Conservation (phyloP, 1,284 basidiomycete species). For the Papiliotrema terrestris region DNA sequence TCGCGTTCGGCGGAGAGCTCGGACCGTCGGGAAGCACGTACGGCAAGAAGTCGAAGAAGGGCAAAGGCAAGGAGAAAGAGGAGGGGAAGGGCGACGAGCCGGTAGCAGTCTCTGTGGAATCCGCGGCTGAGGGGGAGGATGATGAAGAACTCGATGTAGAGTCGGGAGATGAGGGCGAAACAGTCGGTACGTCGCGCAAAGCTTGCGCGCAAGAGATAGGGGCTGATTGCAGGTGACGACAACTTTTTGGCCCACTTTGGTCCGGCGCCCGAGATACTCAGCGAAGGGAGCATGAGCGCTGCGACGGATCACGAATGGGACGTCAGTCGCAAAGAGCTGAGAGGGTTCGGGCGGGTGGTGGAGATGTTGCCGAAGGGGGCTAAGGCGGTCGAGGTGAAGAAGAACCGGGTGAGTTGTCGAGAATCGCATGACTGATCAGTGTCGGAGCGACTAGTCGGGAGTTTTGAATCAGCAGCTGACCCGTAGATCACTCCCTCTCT, state of each 20-base stretch:
- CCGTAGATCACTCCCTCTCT: slow-evolving; percentile 58
- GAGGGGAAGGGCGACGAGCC: slow-evolving; percentile 12
- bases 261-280: slow-evolving; percentile 30
- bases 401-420: slow-evolving; percentile 34
- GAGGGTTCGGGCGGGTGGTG: slow-evolving; percentile 56
- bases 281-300: slow-evolving; percentile 17
- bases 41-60: slow-evolving; percentile 15
- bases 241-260: slow-evolving; percentile 48
- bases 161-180: slow-evolving; percentile 11
- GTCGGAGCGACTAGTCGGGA: neutral
- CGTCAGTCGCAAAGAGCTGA: slow-evolving; percentile 15
- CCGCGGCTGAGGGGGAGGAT: slow-evolving; percentile 2
- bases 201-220: neutral
- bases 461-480: neutral
- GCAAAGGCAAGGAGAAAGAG: slow-evolving; percentile 17
- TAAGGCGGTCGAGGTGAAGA: slow-evolving; percentile 19
- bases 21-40: slow-evolving; percentile 46
- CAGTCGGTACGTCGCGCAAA: slow-evolving; percentile 1
- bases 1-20: slow-evolving; percentile 45
- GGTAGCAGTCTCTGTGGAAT: slow-evolving; percentile 13
- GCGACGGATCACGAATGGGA: slow-evolving; percentile 37
- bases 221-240: slow-evolving; percentile 26
- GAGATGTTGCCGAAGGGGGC: slow-evolving; percentile 49
- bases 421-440: neutral
- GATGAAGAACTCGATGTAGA: neutral